Conservation (phyloP, 2,329 filamentous ascomycete species). For the Neophaeococcomyces aloes region DNA sequence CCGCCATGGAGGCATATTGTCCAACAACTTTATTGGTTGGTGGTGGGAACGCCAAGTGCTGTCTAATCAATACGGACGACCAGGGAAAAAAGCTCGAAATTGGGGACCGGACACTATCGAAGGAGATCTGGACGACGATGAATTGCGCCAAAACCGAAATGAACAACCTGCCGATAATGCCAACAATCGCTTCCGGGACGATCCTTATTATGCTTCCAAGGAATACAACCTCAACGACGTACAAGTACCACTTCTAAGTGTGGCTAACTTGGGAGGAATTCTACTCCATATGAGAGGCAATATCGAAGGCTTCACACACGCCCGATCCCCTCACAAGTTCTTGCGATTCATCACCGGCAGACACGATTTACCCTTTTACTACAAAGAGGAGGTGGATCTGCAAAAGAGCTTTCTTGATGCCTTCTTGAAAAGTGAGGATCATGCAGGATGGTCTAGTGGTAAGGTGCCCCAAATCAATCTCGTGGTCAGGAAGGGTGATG, state of each 20-base stretch:
- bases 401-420: constrained; percentile 60
- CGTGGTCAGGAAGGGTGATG: constrained; percentile 54
- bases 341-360: constrained; percentile 59
- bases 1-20: constrained; percentile 52
- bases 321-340: constrained; percentile 57
- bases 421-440: constrained; percentile 58
- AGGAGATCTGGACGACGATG: constrained; percentile 28
- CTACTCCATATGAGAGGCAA: constrained; percentile 59
- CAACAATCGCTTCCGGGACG: constrained; percentile 48
- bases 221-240: constrained; percentile 57
- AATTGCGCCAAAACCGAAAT: constrained; percentile 28
- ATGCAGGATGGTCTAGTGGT: constrained; percentile 29
- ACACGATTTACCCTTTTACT: constrained; percentile 64
- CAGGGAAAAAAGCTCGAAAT: constrained; percentile 40
- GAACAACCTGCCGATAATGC: constrained; percentile 38
- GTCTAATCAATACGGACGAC: constrained; percentile 56
- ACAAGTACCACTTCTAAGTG: constrained; percentile 54
- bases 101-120: constrained; percentile 41
- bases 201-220: constrained; percentile 54
- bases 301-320: constrained; percentile 51
- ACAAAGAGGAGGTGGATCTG: constrained; percentile 55
- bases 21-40: constrained; percentile 48
- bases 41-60: constrained; percentile 42
- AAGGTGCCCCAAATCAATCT: constrained; percentile 45
- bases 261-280: constrained; percentile 64